phyloP scores from a whole-genome alignment of 2,329 filamentous ascomycete species.

The Colletotrichum sidae region DNA sequence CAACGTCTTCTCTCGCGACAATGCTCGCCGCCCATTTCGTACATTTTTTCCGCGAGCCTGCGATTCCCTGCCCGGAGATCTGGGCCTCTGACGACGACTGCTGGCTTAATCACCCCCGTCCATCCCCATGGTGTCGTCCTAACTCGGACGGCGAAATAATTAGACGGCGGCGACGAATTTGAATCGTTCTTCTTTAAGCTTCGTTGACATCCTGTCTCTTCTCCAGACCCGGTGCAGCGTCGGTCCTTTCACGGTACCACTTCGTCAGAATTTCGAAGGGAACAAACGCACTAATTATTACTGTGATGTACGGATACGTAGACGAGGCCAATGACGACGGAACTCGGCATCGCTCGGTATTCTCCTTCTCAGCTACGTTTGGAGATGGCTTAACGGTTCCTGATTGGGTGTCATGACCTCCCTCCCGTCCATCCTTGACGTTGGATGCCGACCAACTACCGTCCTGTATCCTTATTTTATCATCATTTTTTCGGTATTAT shows the following conservation, averaged over 20 bases:
- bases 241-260: constrained; percentile 35
- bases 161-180: not conserved
- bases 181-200: not conserved
- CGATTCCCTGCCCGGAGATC: constrained; percentile 2
- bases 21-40: constrained; percentile 23
- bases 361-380: constrained; percentile 10
- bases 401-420: no score
- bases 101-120: not conserved
- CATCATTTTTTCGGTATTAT: constrained; percentile 6
- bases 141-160: constrained; percentile 1
- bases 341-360: not conserved
- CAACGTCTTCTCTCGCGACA: constrained; percentile 17
- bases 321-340: no score
- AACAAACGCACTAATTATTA: not conserved
- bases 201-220: constrained; percentile 3
- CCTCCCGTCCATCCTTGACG: constrained; percentile 1
- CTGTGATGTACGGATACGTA: no score
- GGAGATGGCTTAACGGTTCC: not conserved
- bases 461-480: not conserved
- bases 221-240: constrained; percentile 1
- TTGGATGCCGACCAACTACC: constrained; percentile 11
- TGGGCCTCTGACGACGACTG: no score
- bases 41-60: constrained; percentile 20
- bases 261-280: constrained; percentile 10
- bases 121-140: constrained; percentile 20